Percentiles rank a stretch among this genome's conserved stretches.
These are phyloP conservation scores for Chlorociboria aeruginascens DNA, from an alignment of 495 filamentous ascomycete species.

Conservation along the genomic window DNA sequence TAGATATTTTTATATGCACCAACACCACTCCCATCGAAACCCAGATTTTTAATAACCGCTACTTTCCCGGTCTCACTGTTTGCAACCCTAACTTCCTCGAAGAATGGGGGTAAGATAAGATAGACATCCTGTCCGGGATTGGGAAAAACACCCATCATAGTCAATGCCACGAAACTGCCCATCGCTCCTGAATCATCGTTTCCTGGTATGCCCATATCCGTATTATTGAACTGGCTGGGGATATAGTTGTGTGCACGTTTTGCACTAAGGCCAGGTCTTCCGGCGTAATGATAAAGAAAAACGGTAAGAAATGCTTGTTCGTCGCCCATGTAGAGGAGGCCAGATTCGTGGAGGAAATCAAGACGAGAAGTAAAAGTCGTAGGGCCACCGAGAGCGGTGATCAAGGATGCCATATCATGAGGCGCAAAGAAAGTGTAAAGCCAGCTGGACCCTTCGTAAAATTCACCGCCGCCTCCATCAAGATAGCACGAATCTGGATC, in stretches of 20 bases:
- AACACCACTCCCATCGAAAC: constrained; percentile 36
- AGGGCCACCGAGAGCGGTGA: constrained; percentile 46
- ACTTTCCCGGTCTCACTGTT: constrained; percentile 46
- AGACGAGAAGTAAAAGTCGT: constrained; percentile 47
- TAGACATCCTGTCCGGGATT: constrained; percentile 64
- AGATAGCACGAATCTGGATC: constrained; percentile 34
- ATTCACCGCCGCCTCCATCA: constrained; percentile 47
- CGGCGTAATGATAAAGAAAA: constrained; percentile 59
- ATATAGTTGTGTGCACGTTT: constrained; percentile 51
- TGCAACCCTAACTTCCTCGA: constrained; percentile 49
- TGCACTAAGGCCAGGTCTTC: constrained; percentile 48
- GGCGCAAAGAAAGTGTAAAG: constrained; percentile 58
- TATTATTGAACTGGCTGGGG: constrained; percentile 48
- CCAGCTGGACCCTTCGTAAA: constrained; percentile 58
- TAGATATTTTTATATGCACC: constrained; percentile 44
- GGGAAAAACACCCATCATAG: constrained; percentile 58
- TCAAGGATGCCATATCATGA: constrained; percentile 51
- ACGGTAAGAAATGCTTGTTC: constrained; percentile 57
- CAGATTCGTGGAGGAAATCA: constrained; percentile 49
- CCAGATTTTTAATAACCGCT: constrained; percentile 43
- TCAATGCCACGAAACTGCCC: constrained; percentile 55
- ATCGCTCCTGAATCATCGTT: constrained; percentile 63
- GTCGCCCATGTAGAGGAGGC: constrained; percentile 57
- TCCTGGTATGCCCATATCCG: constrained; percentile 47
- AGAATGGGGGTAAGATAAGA: constrained; percentile 53